phyloP scores from a whole-genome alignment of 805 yeast genomes.

The Osmozyma mogii region DNA sequence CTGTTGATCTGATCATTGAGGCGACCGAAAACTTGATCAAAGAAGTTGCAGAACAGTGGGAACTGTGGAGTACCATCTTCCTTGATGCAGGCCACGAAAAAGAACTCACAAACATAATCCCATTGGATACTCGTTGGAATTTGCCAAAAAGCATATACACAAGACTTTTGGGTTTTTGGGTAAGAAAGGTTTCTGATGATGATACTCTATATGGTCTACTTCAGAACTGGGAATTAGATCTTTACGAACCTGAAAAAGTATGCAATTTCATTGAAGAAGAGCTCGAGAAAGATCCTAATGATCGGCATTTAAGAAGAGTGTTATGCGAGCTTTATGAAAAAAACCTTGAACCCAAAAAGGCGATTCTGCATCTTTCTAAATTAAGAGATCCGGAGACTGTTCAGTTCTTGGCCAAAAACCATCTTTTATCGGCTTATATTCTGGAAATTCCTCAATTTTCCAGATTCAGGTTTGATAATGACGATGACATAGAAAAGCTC shows the following conservation, averaged over 20 bases:
- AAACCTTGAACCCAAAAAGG: constrained; percentile 49
- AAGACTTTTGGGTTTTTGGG: constrained; percentile 43
- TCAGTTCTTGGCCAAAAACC: constrained; percentile 52
- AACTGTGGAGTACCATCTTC: constrained; percentile 49
- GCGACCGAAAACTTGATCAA: constrained; percentile 11
- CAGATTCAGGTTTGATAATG: constrained; percentile 27
- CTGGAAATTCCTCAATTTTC: constrained; percentile 46
- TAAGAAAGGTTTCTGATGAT: constrained; percentile 15
- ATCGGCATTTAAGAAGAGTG: constrained; percentile 27
- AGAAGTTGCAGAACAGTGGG: constrained; percentile 47
- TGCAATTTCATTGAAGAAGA: constrained; percentile 40
- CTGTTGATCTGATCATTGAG: constrained; percentile 8
- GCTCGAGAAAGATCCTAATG: constrained; percentile 29
- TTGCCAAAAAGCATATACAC: constrained; percentile 21
- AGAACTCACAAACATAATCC: constrained; percentile 47
- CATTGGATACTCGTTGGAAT: constrained; percentile 34
- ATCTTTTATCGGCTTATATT: constrained; percentile 47
- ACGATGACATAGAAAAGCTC: constrained; percentile 28
- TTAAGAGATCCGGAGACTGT: constrained; percentile 49
- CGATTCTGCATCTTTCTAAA: constrained; percentile 55
- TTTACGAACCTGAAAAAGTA: constrained; percentile 42
- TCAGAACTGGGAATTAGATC: constrained; percentile 47
- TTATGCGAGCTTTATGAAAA: constrained; percentile 49
- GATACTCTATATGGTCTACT: constrained; percentile 36
- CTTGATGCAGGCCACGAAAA: constrained; percentile 38